phyloP scores from a whole-genome alignment of 768 basidiomycete genomes.

The Suillus bovinus region DNA sequence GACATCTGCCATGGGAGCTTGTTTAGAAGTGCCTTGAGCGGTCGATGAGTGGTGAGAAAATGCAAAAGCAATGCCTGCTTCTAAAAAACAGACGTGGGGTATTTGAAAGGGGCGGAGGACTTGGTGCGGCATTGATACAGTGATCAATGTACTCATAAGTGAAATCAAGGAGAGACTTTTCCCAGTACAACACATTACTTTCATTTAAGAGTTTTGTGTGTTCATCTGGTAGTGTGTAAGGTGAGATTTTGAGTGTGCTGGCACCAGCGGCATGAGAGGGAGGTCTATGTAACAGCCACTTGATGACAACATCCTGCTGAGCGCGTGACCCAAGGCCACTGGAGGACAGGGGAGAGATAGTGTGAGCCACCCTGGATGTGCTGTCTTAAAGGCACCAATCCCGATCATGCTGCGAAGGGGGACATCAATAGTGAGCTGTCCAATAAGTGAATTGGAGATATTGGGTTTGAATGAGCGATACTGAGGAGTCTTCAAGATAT shows the following conservation, averaged over 20 bases:
- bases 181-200: background rate
- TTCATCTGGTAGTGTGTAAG: background rate
- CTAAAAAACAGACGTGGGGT: conserved; percentile 11
- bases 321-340: background rate
- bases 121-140: background rate
- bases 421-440: background rate
- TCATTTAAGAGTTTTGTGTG: background rate
- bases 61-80: conserved; percentile 10
- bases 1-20: background rate
- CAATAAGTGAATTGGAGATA: background rate
- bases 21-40: background rate
- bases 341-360: background rate
- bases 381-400: conserved; percentile 11
- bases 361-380: background rate
- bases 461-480: background rate
- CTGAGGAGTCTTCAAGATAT: background rate
- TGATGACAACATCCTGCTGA: background rate
- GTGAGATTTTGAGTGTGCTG: background rate
- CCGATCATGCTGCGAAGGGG: conserved; percentile 2
- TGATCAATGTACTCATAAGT: conserved; percentile 13
- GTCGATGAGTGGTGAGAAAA: background rate
- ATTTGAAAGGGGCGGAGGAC: conserved; percentile 7
- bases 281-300: background rate
- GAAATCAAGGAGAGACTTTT: conserved; percentile 7
- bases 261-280: background rate